Base-by-base conservation (phyloP, 495 filamentous ascomycete genomes). In the Podospora australis region DNA sequence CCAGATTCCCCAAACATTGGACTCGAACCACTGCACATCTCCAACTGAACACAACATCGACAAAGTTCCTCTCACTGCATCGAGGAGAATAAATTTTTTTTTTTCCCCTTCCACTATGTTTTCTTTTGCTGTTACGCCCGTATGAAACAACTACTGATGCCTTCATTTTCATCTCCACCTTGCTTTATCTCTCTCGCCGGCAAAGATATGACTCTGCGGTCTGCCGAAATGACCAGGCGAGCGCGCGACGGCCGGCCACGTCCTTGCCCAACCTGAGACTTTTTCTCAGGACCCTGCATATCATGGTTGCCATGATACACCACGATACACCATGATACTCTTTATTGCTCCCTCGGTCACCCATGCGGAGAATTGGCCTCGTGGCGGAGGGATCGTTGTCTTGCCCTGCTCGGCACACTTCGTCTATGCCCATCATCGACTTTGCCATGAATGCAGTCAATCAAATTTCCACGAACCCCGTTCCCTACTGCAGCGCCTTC, bases 61-160 rank as follows among this genome's bases (percentile, higher is more conserved):
- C n/a, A n/a, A n/a, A n/a, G n/a, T n/a, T n/a, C n/a, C n/a, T n/a
- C n/a, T n/a, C n/a, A n/a, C n/a, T n/a, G n/a, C n/a, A n/a, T n/a
- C n/a, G n/a, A n/a, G n/a, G 11, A 5, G 34, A 16, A 36, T 10
- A 36, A 36, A 8, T 36, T 6, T 8, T 36, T 36, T 8, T 36
- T 36, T 36, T 36, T 16, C 17, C 34, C 34, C 17, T 36, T 9
- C 42, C 29, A 13, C 9, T 14, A n/a, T 28, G 2, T 39, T 39
- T 44, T 14, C 39, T 19, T 11, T 10, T 23, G 4, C 22, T 26
- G 19, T 54, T 54, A 54, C 52, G 52, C 43, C 52, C 52, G 52
- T 54, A 54, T 22, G 39, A 25, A 43, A 25, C 24, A 44, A 42
- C 19, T 16, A 13, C 20, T n/a, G n/a, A n/a, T n/a, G 14, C 21